Evolutionary conservation across 2,329 filamentous ascomycete species (phyloP).

Genomic region (Aureobasidium sp.): DNA sequence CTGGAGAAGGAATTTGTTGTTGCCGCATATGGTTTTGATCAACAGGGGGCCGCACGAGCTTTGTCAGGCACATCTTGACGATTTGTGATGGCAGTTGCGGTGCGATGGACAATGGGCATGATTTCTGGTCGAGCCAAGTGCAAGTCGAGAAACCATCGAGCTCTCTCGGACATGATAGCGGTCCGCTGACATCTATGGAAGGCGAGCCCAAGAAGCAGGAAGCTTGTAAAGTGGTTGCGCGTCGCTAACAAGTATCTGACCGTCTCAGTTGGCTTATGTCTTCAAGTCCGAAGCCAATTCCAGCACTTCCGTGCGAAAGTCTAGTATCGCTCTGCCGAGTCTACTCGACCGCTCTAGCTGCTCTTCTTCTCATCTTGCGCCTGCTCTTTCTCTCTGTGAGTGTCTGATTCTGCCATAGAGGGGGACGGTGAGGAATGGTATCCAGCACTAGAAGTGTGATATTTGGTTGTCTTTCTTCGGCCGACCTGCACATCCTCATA

Average conservation of each 20-base stretch:
- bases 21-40: too few species aligned
- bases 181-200: too few species aligned
- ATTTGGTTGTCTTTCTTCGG: not conserved
- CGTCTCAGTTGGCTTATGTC: not conserved
- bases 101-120: too few species aligned
- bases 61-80: too few species aligned
- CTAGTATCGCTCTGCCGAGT: not conserved
- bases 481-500: not conserved
- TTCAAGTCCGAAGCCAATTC: not conserved
- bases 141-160: too few species aligned
- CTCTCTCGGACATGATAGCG: too few species aligned
- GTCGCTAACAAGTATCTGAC: not conserved
- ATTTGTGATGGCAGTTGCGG: too few species aligned
- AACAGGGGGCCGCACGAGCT: too few species aligned
- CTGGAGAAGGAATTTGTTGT: too few species aligned
- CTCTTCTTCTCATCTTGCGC: not conserved
- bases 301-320: not conserved
- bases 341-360: not conserved
- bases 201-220: too few species aligned
- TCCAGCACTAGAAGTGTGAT: not conserved
- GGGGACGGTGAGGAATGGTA: not conserved
- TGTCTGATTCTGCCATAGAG: not conserved
- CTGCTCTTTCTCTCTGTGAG: not conserved
- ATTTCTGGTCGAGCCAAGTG: too few species aligned
- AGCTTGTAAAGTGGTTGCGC: too few species aligned